Evolutionary conservation across 306 rosid genomes (phyloP).

Genomic region (Trifolium pratense): DNA sequence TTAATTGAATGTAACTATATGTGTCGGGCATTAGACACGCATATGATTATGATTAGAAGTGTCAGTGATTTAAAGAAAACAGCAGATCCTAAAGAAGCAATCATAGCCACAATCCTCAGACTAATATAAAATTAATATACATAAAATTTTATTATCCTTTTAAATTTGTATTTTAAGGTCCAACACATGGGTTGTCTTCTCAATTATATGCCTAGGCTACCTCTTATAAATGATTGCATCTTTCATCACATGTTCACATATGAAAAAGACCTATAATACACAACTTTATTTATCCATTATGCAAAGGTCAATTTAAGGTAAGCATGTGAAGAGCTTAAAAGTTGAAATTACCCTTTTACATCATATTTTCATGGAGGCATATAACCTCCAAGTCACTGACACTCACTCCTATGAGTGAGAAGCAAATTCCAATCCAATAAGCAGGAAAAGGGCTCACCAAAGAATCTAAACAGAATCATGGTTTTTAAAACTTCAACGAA

Average conservation of each 20-base stretch:
- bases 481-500: constrained; percentile 7
- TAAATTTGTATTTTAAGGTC: constrained; percentile 23
- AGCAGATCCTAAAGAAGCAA: constrained; percentile 40
- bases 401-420: constrained; percentile 4
- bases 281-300: constrained; percentile 37
- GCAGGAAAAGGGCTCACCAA: constrained; percentile 12
- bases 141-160: constrained; percentile 6
- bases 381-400: constrained; percentile 26
- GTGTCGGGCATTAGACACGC: not conserved
- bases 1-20: not conserved
- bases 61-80: not conserved
- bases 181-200: constrained; percentile 48
- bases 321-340: constrained; percentile 14
- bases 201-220: constrained; percentile 39
- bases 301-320: constrained; percentile 34
- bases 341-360: constrained; percentile 19
- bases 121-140: constrained; percentile 9
- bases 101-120: constrained; percentile 32
- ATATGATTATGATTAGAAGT: not conserved
- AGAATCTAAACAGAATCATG: constrained; percentile 30
- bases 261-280: constrained; percentile 33
- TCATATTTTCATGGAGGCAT: constrained; percentile 33
- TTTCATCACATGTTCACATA: constrained; percentile 37
- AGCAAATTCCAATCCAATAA: constrained; percentile 11
- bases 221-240: constrained; percentile 31